These are phyloP conservation scores for Salisapilia sapeloensis DNA, from an alignment of 352 stramenopile genomes.

Conservation along the genomic window DNA sequence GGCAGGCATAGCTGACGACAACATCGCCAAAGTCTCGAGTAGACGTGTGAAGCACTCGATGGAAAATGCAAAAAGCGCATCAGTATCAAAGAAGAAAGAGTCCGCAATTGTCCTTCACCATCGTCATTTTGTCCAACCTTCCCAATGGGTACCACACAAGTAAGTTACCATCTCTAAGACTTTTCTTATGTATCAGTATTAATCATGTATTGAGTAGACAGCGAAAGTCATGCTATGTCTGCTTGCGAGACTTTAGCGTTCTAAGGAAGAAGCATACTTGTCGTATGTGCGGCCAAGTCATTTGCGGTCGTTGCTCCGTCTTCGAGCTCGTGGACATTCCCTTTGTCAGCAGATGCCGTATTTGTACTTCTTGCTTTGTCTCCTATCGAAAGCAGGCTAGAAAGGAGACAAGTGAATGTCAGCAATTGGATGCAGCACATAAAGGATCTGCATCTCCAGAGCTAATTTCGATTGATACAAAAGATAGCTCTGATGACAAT, in stretches of 20 bases:
- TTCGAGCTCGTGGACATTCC: slow-evolving; percentile 1
- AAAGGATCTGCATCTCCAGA: too few species aligned
- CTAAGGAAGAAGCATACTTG: slow-evolving; percentile 61
- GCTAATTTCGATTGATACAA: too few species aligned
- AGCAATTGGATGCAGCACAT: too few species aligned
- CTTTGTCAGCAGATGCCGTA: too few species aligned
- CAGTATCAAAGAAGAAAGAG: slow-evolving; percentile 2
- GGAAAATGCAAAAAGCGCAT: too few species aligned
- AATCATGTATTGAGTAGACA: slow-evolving; percentile 3
- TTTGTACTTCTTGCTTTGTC: too few species aligned
- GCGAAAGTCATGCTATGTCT: slow-evolving; percentile 40
- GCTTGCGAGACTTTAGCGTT: slow-evolving; percentile 46
- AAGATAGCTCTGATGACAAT: too few species aligned
- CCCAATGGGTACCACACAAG: slow-evolving; percentile 30
- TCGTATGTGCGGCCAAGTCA: slow-evolving; percentile 65
- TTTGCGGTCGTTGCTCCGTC: slow-evolving; percentile 61
- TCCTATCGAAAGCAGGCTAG: too few species aligned
- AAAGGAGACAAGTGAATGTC: too few species aligned
- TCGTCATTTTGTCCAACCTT: slow-evolving; percentile 30
- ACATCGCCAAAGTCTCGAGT: too few species aligned
- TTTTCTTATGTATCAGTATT: background rate
- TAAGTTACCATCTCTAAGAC: background rate
- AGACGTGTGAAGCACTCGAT: too few species aligned
- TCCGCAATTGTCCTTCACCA: slow-evolving; percentile 31
- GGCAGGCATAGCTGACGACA: too few species aligned